A percentile compares a stretch with the other conserved stretches of the same genome.
These are phyloP conservation scores for Leccinum imitatum DNA, from an alignment of 768 basidiomycete species.

Conservation along the genomic window DNA sequence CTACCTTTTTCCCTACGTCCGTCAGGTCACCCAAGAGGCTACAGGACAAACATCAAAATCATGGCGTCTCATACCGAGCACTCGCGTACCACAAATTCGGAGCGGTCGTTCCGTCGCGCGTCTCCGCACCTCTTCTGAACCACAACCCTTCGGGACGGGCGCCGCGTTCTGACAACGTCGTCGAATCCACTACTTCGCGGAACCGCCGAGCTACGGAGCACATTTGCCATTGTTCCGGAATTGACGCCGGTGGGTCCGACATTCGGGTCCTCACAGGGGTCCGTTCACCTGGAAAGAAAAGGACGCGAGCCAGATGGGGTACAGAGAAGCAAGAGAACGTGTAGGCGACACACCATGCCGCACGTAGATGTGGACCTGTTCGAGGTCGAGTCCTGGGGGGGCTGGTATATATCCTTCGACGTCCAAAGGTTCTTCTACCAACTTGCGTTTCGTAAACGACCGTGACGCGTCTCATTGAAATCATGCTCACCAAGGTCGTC, in stretches of 20 bases:
- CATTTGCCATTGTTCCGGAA: conserved; percentile 70
- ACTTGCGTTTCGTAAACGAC: conserved; percentile 8
- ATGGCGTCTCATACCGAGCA: neutral
- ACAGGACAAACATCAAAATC: neutral
- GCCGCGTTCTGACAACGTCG: conserved; percentile 10
- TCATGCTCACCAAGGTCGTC: conserved; percentile 14
- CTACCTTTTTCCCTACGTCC: conserved; percentile 63
- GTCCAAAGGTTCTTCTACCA: conserved; percentile 50
- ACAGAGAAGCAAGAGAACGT: neutral
- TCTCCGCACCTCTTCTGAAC: conserved; percentile 53
- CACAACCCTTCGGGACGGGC: conserved; percentile 31
- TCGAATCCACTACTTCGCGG: conserved; percentile 41
- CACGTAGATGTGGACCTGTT: conserved; percentile 75
- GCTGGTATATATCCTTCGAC: conserved; percentile 59
- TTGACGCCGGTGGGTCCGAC: conserved; percentile 56
- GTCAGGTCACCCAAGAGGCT: conserved; percentile 58
- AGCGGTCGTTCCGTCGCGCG: conserved; percentile 49
- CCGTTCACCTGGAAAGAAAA: conserved; percentile 58
- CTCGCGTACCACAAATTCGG: conserved; percentile 62
- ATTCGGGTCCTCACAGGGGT: conserved; percentile 73
- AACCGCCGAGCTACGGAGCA: conserved; percentile 57
- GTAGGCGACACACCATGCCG: conserved; percentile 58
- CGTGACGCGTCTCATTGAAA: neutral
- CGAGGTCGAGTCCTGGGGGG: conserved; percentile 53
- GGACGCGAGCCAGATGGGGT: neutral